Percentiles rank a stretch among this genome's conserved stretches.
Conservation (phyloP, 2,329 filamentous ascomycete genomes). For the Sporothrix humicola region DNA sequence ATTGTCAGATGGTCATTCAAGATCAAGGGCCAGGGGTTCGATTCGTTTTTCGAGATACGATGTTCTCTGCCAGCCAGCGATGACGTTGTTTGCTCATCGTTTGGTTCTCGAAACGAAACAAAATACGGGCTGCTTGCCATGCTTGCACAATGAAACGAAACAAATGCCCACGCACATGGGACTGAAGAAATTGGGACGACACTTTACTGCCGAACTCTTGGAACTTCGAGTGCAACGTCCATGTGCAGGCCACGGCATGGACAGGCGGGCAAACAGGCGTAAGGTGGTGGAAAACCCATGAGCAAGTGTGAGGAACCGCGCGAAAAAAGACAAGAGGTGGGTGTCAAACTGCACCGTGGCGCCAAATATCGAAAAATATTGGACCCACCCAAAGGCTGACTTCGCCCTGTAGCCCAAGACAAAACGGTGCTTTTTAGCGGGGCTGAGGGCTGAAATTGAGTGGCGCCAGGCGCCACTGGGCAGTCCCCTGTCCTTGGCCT, state of each 20-base stretch:
- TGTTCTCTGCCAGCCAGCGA: no score
- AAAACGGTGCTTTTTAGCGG: slow-evolving; percentile 19
- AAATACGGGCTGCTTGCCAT: background rate
- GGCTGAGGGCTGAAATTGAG: slow-evolving; percentile 22
- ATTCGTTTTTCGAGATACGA: no score
- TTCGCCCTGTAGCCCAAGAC: background rate
- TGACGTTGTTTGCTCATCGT: background rate
- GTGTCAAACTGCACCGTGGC: background rate
- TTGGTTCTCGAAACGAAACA: background rate
- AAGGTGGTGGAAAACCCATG: no score
- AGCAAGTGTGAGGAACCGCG: no score
- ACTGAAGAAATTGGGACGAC: background rate
- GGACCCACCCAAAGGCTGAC: slow-evolving; percentile 20
- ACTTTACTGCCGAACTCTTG: no score
- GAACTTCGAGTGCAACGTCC: background rate
- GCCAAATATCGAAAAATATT: background rate
- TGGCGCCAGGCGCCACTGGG: background rate
- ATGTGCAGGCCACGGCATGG: background rate
- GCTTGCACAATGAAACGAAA: slow-evolving; percentile 14
- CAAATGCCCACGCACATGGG: background rate
- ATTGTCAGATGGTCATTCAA: background rate
- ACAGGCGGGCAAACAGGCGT: no score
- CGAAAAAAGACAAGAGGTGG: background rate
- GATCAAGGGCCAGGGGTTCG: no score
- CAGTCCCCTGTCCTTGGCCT: background rate